phyloP scores from a whole-genome alignment of 2,329 filamentous ascomycete species.

The Calonectria honghensis region DNA sequence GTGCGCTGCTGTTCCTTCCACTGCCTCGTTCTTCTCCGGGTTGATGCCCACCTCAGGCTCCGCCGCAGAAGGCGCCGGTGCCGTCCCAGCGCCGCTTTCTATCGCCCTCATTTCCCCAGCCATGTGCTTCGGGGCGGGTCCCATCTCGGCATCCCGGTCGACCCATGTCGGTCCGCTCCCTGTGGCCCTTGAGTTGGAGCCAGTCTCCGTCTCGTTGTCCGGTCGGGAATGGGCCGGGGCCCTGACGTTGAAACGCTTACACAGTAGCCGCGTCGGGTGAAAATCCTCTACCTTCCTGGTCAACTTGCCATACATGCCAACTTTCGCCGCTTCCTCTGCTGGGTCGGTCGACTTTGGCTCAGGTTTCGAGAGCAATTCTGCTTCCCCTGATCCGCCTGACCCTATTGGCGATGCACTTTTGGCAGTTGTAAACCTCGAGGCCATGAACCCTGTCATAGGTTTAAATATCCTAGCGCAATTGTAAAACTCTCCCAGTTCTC shows the following conservation, averaged over 20 bases:
- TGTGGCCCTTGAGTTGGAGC: slow-evolving; percentile 40
- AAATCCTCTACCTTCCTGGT: slow-evolving; percentile 84
- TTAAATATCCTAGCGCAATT: slow-evolving; percentile 84
- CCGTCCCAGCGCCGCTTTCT: slow-evolving; percentile 34
- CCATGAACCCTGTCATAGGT: slow-evolving; percentile 94
- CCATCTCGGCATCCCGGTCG: slow-evolving; percentile 35
- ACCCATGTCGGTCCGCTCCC: slow-evolving; percentile 40
- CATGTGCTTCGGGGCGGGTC: slow-evolving; percentile 26
- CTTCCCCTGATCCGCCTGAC: slow-evolving; percentile 37
- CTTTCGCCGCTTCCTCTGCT: slow-evolving; percentile 87
- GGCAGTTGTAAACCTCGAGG: slow-evolving; percentile 89
- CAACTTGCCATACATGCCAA: slow-evolving; percentile 95
- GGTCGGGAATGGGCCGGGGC: slow-evolving; percentile 81
- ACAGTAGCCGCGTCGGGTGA: slow-evolving; percentile 88
- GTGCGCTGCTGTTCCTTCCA: slow-evolving; percentile 83
- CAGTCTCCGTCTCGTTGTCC: slow-evolving; percentile 63
- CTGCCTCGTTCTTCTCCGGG: slow-evolving; percentile 78
- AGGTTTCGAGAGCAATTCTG: slow-evolving; percentile 56
- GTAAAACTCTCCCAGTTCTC: slow-evolving; percentile 86
- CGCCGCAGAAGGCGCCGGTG: slow-evolving; percentile 25
- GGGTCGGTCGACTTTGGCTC: slow-evolving; percentile 74
- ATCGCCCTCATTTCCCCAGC: slow-evolving; percentile 43
- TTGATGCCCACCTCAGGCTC: slow-evolving; percentile 70
- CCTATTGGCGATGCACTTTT: slow-evolving; percentile 65
- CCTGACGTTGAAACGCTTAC: slow-evolving; percentile 94